Conservation (phyloP, 805 yeast genomes). For the Kluyveromyces starmeri region DNA sequence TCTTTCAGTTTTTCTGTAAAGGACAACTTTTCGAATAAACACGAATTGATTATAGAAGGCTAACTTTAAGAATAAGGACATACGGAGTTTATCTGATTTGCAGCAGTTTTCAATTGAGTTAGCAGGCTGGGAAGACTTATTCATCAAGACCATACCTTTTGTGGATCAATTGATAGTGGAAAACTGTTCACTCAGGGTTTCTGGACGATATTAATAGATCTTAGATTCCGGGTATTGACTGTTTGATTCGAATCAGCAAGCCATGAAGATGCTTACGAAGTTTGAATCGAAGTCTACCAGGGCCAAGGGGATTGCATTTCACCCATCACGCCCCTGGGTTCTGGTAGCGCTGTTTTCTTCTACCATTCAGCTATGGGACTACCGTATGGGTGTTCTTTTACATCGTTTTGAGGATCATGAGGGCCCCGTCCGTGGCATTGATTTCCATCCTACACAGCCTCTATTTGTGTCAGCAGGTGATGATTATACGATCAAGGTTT, state of each 20-base stretch:
- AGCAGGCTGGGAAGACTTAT: too few species aligned
- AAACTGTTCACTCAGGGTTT: too few species aligned
- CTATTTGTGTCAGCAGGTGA: conserved; percentile 96
- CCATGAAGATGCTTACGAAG: conserved; percentile 81
- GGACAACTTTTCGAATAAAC: conserved; percentile 6
- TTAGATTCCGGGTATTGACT: too few species aligned
- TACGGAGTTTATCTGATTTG: too few species aligned
- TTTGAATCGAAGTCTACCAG: conserved; percentile 96
- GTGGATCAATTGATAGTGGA: too few species aligned
- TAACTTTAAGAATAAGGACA: too few species aligned
- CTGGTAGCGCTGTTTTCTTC: conserved; percentile 91
- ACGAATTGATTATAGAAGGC: conserved; percentile 1
- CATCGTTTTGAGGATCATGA: conserved; percentile 97
- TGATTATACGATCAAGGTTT: conserved; percentile 88
- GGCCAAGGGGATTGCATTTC: conserved; percentile 96
- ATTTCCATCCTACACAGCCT: conserved; percentile 97
- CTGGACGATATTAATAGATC: too few species aligned
- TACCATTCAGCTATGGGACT: conserved; percentile 99
- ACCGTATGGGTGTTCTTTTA: conserved; percentile 95
- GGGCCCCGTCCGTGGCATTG: conserved; percentile 94
- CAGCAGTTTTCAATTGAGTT: too few species aligned
- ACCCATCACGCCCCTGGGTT: conserved; percentile 90
- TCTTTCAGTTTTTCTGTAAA: background rate
- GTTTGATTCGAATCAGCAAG: too few species aligned
- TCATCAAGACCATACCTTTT: too few species aligned